These are phyloP conservation scores for Carallia brachiata DNA, from an alignment of 345 rosid genomes.

Conservation along the genomic window DNA sequence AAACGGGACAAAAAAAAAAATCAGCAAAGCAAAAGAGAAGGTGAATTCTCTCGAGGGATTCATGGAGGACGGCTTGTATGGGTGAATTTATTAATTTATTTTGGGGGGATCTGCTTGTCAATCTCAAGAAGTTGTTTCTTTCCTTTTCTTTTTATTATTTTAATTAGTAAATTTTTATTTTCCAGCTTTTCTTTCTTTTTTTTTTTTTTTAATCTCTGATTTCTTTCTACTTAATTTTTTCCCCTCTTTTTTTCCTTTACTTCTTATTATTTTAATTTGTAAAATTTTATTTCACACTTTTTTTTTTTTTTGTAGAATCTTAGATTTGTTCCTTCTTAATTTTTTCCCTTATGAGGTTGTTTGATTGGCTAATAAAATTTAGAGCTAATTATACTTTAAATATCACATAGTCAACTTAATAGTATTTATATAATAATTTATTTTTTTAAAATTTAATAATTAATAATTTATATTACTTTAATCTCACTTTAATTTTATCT, in stretches of 20 bases:
- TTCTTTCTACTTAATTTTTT: constrained; percentile 17
- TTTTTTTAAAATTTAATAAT: no score
- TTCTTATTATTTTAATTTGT: not conserved
- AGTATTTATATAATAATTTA: no score
- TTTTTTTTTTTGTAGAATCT: constrained; percentile 24
- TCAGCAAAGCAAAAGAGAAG: constrained; percentile 18
- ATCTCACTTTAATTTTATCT: no score
- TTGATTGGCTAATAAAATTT: constrained; percentile 16
- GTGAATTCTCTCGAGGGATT: constrained; percentile 56
- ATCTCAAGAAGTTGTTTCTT: constrained; percentile 57
- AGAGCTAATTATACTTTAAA: no score
- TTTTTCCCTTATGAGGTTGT: not conserved
- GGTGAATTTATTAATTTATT: constrained; percentile 47
- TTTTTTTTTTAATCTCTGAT: constrained; percentile 29
- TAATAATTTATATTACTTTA: no score
- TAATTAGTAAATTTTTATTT: not conserved
- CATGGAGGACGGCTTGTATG: constrained; percentile 39
- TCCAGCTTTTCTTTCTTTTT: constrained; percentile 13
- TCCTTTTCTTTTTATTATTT: constrained; percentile 2
- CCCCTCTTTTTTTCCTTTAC: not conserved
- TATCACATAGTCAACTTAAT: no score
- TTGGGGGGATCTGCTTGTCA: constrained; percentile 63
- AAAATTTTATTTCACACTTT: constrained; percentile 6
- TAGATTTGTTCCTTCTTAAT: constrained; percentile 23
- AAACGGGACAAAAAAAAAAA: constrained; percentile 1